Conservation (phyloP, 2,329 filamentous ascomycete genomes). For the Verticillium nubilum region DNA sequence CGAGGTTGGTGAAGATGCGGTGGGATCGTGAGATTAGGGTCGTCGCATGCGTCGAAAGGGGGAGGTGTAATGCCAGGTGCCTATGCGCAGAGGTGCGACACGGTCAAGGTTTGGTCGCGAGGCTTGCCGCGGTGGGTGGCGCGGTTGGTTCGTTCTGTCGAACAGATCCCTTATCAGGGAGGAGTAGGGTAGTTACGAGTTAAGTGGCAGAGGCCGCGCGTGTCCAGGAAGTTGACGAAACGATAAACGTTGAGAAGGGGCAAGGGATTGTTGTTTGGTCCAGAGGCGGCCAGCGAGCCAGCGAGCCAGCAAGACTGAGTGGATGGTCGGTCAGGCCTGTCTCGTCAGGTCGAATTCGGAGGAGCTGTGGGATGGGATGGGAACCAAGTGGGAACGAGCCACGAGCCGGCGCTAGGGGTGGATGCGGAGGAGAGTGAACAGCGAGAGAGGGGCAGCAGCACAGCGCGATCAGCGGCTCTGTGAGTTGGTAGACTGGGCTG, state of each 20-base stretch:
- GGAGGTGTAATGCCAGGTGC: not conserved
- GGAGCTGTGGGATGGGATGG: not conserved
- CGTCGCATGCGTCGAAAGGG: not conserved
- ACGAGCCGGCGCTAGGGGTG: conserved; percentile 1
- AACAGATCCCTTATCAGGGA: not conserved
- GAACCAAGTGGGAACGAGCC: not conserved
- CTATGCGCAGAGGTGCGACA: not conserved
- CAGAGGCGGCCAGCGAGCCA: not conserved
- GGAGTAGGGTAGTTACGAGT: not conserved
- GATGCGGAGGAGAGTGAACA: not conserved
- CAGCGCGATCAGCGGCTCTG: conserved; percentile 1
- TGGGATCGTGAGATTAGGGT: not conserved
- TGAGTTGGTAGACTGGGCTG: not conserved
- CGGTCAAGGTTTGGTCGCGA: not conserved
- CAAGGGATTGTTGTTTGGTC: not conserved
- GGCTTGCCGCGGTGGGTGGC: not conserved
- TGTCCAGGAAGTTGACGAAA: not conserved
- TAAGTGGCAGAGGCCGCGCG: not conserved
- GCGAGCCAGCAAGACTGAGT: not conserved
- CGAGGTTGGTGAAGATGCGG: not conserved
- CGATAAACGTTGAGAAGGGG: not conserved
- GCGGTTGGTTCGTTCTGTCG: not conserved
- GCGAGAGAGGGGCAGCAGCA: not conserved
- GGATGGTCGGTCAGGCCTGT: not conserved
- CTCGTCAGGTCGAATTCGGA: conserved; percentile 1